phyloP scores from a whole-genome alignment of 176 grass and related monocot genomes.

The Sorghum bicolor region DNA sequence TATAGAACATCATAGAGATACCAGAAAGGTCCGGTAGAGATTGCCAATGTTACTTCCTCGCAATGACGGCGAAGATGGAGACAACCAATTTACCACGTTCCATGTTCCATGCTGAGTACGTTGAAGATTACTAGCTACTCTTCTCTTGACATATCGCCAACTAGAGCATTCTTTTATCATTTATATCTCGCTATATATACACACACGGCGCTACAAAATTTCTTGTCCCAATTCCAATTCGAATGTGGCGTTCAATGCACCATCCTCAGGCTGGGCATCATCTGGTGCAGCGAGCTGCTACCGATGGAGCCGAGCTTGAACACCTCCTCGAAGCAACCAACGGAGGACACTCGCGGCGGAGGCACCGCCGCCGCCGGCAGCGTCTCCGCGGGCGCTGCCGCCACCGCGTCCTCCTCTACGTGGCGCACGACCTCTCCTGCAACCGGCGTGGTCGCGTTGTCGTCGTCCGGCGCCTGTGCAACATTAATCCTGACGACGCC shows the following conservation, averaged over 20 bases:
- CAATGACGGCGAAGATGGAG: no score
- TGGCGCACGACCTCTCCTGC: neutral
- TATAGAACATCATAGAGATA: no score
- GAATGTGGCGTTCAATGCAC: constrained; percentile 12
- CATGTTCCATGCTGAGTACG: no score
- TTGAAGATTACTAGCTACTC: no score
- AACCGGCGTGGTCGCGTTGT: neutral
- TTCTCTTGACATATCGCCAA: no score
- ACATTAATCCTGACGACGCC: neutral
- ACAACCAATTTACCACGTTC: no score
- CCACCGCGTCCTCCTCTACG: neutral
- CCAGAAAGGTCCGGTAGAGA: no score
- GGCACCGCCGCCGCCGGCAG: neutral
- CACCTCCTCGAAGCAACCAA: constrained; percentile 39
- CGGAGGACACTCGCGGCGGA: neutral
- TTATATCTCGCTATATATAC: neutral
- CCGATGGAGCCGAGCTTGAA: constrained; percentile 21
- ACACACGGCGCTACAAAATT: constrained; percentile 10
- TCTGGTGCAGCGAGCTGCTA: neutral
- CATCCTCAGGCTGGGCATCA: constrained; percentile 30
- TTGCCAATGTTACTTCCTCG: no score
- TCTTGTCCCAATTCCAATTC: neutral
- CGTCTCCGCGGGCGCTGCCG: neutral
- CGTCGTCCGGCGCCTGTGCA: neutral
- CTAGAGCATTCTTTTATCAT: neutral